Evolutionary conservation across 306 rosid genomes (phyloP).

Genomic region (Castanea crenata): DNA sequence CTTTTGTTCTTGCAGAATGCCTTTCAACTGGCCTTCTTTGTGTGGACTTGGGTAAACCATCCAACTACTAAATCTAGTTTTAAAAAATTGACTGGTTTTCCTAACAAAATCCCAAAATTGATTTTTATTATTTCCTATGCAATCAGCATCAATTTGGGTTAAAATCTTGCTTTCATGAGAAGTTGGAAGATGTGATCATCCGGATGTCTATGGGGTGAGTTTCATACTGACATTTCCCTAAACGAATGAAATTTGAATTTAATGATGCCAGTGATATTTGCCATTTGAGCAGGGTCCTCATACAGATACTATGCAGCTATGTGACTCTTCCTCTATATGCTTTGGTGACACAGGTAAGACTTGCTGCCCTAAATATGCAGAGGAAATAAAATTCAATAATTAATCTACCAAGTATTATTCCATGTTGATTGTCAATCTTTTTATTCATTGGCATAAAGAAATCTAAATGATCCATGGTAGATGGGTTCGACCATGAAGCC

Average conservation of each 20-base stretch:
- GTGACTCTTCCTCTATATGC: conserved; percentile 87
- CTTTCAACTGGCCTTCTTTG: conserved; percentile 74
- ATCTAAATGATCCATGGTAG: conserved; percentile 23
- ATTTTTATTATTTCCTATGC: background rate
- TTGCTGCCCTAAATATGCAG: background rate
- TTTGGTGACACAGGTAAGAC: conserved; percentile 73
- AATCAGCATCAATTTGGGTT: conserved; percentile 58
- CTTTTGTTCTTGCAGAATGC: conserved; percentile 52
- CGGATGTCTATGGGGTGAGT: conserved; percentile 81
- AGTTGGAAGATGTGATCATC: conserved; percentile 52
- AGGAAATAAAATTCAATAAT: too few species aligned
- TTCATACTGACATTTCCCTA: background rate
- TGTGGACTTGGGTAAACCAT: conserved; percentile 65
- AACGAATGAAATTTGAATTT: too few species aligned
- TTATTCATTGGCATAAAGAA: background rate
- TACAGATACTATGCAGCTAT: conserved; percentile 83
- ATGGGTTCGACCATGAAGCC: conserved; percentile 86
- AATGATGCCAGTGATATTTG: too few species aligned
- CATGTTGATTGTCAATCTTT: too few species aligned
- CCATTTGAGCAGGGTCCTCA: conserved; percentile 42
- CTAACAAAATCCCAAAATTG: too few species aligned
- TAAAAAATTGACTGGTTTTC: too few species aligned
- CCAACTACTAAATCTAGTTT: too few species aligned
- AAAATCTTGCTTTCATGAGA: conserved; percentile 61
- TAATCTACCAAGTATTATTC: too few species aligned